Conservation (phyloP, 345 rosid species). For the Hypericum perforatum region DNA sequence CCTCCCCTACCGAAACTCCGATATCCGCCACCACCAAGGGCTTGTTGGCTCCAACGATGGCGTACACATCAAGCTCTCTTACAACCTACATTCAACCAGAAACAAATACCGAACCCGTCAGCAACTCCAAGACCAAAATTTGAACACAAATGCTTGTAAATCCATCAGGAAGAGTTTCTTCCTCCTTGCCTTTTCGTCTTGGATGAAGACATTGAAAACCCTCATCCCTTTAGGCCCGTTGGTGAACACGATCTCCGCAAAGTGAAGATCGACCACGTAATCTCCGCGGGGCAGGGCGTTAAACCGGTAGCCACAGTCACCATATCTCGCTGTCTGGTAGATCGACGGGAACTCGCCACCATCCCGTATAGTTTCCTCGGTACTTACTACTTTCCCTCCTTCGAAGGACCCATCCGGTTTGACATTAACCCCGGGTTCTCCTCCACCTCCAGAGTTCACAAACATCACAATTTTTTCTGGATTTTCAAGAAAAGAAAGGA, state of each 20-base stretch:
- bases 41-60: slow-evolving; percentile 15
- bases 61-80: slow-evolving; percentile 15
- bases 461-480: slow-evolving; percentile 8
- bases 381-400: slow-evolving; percentile 18
- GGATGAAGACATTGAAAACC: slow-evolving; percentile 14
- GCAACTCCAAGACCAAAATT: too few relatives aligned
- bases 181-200: slow-evolving; percentile 17
- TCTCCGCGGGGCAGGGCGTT: slow-evolving; percentile 6
- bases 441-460: slow-evolving; percentile 13
- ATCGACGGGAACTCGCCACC: slow-evolving; percentile 12
- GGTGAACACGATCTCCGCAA: slow-evolving; percentile 16
- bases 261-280: slow-evolving; percentile 15
- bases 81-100: slow-evolving; percentile 7
- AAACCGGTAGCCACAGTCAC: slow-evolving; percentile 12
- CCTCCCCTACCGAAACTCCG: slow-evolving; percentile 9
- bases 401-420: slow-evolving; percentile 6
- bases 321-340: slow-evolving; percentile 15
- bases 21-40: slow-evolving; percentile 11
- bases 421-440: slow-evolving; percentile 1
- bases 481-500: not conserved
- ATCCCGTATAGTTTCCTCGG: slow-evolving; percentile 3
- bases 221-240: slow-evolving; percentile 22
- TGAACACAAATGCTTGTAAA: too few relatives aligned
- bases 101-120: too few relatives aligned
- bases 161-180: not conserved